Base-by-base conservation (phyloP, 345 rosid genomes). In the Clausena lansium region DNA sequence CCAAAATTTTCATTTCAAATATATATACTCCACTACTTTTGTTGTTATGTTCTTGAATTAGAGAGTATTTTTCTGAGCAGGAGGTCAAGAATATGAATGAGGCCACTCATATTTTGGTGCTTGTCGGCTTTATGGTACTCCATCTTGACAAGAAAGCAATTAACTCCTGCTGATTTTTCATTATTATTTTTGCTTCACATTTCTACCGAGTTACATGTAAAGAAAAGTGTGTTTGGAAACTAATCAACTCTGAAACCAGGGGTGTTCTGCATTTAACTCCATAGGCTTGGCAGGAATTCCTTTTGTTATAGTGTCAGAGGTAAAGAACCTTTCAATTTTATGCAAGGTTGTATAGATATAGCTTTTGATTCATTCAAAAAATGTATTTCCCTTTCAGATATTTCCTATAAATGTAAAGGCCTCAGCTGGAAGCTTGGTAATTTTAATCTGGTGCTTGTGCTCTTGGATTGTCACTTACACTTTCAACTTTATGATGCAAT, bases 281-380 rank as follows among this genome's bases (percentile, higher is more conserved):
- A 7, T 85, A 68, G 90, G 92, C 28, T 84, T 90, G 85, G 84
- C 89, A 72, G 89, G 90, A 67, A 79, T 90, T 59, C 88, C 93
- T 38, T 86, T 88, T 85, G 80, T 86, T 81, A 80, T 90, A 24
- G 88, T 90, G 91, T 89, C 97, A 19, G 97, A 92, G 94, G 95
- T 91, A 83, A 57, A 33, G 15, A 60, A 52, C 25, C 54, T 38
- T 69, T 67, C 68, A 15, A 27, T 39, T 60, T 24, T 41, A 24
- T 74, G 10, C 5, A 17, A 24, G 27, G 41, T 6, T 1, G 17
- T 39, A 27, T 60, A 27, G 50, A 39, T 25, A 7, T 59, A 55
- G 27, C 3, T 28, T 74, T 39, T 45, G 5, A 50, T 38, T 60
- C 9, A 73, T 39, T 50, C n/a, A 64, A 7, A 45, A 27, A 7